These are phyloP conservation scores for Rhodomyrtus tomentosa DNA, from an alignment of 345 rosid genomes.

Conservation along the genomic window DNA sequence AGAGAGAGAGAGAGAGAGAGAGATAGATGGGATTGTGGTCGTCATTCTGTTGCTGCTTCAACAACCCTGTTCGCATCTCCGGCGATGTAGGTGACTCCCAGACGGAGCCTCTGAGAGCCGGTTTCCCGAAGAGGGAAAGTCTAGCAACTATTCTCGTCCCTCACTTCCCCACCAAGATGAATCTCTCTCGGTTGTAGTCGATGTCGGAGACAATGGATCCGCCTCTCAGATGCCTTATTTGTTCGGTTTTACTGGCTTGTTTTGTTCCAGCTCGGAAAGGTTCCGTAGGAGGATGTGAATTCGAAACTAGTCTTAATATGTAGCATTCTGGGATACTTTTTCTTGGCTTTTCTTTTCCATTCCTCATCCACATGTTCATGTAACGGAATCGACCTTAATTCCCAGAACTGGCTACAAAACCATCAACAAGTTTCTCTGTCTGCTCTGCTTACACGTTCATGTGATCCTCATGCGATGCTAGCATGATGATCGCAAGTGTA, in stretches of 20 bases:
- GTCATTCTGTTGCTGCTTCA: constrained; percentile 17
- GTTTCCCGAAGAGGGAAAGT: background rate
- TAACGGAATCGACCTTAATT: background rate
- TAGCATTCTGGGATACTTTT: background rate
- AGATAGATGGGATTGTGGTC: constrained; percentile 14
- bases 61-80: background rate
- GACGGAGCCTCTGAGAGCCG: background rate
- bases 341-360: background rate
- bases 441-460: background rate
- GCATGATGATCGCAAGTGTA: background rate
- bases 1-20: background rate
- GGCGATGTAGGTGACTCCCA: background rate
- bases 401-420: background rate
- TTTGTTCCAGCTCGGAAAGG: background rate
- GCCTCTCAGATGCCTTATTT: background rate
- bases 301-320: background rate
- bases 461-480: background rate
- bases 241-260: background rate
- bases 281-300: background rate
- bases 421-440: background rate
- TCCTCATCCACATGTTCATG: background rate
- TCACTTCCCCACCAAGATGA: constrained; percentile 9
- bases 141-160: constrained; percentile 4
- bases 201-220: background rate
- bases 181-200: constrained; percentile 1